A percentile compares a stretch with the other conserved stretches of the same genome.
phyloP scores from a whole-genome alignment of 306 rosid species.

The Vigna mungo region DNA sequence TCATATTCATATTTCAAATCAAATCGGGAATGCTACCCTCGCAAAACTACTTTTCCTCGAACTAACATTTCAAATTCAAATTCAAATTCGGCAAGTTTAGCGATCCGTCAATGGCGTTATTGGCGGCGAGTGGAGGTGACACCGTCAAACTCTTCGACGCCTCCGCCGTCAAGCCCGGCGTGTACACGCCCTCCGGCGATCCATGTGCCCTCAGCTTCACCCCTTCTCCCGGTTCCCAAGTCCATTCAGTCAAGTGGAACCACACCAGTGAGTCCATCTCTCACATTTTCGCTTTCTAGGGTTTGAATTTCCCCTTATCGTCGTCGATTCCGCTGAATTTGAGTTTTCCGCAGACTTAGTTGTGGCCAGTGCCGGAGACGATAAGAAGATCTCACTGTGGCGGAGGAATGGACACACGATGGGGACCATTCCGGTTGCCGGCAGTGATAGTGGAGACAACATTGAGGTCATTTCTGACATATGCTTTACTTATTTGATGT shows the following conservation, averaged over 20 bases:
- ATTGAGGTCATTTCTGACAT: slow-evolving; percentile 64
- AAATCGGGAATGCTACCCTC: slow-evolving; percentile 17
- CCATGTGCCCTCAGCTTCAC: slow-evolving; percentile 86
- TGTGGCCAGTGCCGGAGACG: slow-evolving; percentile 98
- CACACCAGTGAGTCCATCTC: slow-evolving; percentile 79
- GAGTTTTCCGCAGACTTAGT: slow-evolving; percentile 72
- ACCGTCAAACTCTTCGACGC: slow-evolving; percentile 93
- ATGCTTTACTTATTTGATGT: slow-evolving; percentile 1
- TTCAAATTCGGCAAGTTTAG: slow-evolving; percentile 17
- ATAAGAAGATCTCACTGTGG: slow-evolving; percentile 92
- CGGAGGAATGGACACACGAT: slow-evolving; percentile 88
- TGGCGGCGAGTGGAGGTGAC: slow-evolving; percentile 94
- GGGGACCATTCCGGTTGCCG: slow-evolving; percentile 94
- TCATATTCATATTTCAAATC: slow-evolving; percentile 35
- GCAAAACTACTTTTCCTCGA: background rate
- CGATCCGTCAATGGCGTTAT: slow-evolving; percentile 80
- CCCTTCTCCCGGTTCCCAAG: slow-evolving; percentile 80
- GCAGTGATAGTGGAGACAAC: slow-evolving; percentile 78
- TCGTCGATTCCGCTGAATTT: slow-evolving; percentile 29
- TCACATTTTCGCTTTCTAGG: slow-evolving; percentile 16
- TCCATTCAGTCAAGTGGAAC: slow-evolving; percentile 96
- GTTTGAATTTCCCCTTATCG: slow-evolving; percentile 33
- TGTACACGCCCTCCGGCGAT: slow-evolving; percentile 61
- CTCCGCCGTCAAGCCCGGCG: slow-evolving; percentile 72
- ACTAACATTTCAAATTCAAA: background rate